phyloP scores from a whole-genome alignment of 352 stramenopile genomes.

The Globisporangium takayamanum region DNA sequence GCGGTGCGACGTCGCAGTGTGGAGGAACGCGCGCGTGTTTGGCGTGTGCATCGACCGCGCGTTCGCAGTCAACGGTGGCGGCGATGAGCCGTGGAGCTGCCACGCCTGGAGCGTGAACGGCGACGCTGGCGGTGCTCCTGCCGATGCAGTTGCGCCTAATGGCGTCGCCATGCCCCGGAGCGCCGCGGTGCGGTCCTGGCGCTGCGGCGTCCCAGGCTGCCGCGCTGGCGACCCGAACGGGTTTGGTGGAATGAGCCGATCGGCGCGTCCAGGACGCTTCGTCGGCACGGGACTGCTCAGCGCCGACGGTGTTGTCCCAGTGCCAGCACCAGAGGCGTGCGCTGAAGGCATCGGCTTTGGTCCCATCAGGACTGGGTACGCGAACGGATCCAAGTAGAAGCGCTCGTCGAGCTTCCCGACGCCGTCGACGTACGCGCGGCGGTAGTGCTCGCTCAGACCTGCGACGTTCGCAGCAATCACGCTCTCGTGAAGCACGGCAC shows the following conservation, averaged over 20 bases:
- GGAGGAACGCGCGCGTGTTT: slow-evolving; percentile 20
- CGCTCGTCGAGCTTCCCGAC: slow-evolving; percentile 56
- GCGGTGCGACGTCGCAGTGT: slow-evolving; percentile 20
- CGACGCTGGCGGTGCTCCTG: slow-evolving; percentile 13
- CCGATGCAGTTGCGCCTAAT: neutral
- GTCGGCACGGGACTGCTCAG: slow-evolving; percentile 8
- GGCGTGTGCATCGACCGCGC: slow-evolving; percentile 28
- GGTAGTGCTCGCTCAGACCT: slow-evolving; percentile 31
- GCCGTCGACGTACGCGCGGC: slow-evolving; percentile 32
- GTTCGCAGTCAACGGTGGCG: slow-evolving; percentile 15
- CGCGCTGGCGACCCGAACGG: slow-evolving; percentile 29
- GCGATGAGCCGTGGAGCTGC: slow-evolving; percentile 65
- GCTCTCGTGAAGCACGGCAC: slow-evolving; percentile 25
- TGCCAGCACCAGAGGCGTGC: slow-evolving; percentile 5
- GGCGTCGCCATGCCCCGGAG: slow-evolving; percentile 29
- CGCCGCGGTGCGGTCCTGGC: slow-evolving; percentile 15
- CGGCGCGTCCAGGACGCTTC: slow-evolving; percentile 8
- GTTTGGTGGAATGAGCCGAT: slow-evolving; percentile 13
- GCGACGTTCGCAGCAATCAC: slow-evolving; percentile 41
- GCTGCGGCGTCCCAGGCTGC: slow-evolving; percentile 27
- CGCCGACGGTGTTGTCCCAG: neutral
- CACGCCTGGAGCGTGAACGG: slow-evolving; percentile 50
- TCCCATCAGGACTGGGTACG: slow-evolving; percentile 31
- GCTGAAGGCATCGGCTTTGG: slow-evolving; percentile 4
- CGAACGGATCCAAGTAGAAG: slow-evolving; percentile 35